phyloP scores from a whole-genome alignment of 768 basidiomycete genomes.

The Boletus reticulatus region DNA sequence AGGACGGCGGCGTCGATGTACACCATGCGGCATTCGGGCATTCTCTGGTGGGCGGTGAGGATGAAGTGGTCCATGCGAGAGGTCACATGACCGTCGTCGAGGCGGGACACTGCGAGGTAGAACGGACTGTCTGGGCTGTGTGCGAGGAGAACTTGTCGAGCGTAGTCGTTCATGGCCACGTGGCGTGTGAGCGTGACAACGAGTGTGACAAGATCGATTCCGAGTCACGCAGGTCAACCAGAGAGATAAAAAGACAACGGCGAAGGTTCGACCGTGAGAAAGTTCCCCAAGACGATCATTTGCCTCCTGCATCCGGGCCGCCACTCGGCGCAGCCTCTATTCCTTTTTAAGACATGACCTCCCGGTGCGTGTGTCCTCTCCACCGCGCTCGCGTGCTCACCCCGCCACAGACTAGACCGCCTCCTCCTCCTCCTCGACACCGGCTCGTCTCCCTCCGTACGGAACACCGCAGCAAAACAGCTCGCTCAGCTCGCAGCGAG shows the following conservation, averaged over 20 bases:
- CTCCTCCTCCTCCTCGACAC: conserved; percentile 94
- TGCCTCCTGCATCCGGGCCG: conserved; percentile 37
- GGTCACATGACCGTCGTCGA: not conserved
- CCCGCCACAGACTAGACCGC: conserved; percentile 78
- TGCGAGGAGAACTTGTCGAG: conserved; percentile 10
- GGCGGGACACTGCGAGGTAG: not conserved
- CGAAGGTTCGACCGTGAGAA: conserved; percentile 43
- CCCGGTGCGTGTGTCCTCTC: conserved; percentile 46
- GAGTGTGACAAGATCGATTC: conserved; percentile 31
- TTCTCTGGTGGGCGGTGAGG: conserved; percentile 43
- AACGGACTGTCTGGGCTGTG: not conserved
- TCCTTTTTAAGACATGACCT: conserved; percentile 68
- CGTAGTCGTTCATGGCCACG: conserved; percentile 16
- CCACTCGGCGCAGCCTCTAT: conserved; percentile 51
- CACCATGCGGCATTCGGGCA: conserved; percentile 64
- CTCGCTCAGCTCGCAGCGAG: conserved; percentile 89
- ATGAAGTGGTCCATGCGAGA: conserved; percentile 38
- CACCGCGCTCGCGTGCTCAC: not conserved
- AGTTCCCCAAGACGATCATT: conserved; percentile 48
- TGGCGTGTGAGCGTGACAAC: conserved; percentile 7
- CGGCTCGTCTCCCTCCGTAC: conserved; percentile 85
- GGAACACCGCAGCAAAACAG: conserved; percentile 96
- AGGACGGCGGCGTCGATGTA: conserved; percentile 78
- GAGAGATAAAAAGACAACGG: conserved; percentile 60
- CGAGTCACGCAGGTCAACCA: conserved; percentile 41